Conservation (phyloP, 2,329 filamentous ascomycete genomes). For the Talaromyces sp. region DNA sequence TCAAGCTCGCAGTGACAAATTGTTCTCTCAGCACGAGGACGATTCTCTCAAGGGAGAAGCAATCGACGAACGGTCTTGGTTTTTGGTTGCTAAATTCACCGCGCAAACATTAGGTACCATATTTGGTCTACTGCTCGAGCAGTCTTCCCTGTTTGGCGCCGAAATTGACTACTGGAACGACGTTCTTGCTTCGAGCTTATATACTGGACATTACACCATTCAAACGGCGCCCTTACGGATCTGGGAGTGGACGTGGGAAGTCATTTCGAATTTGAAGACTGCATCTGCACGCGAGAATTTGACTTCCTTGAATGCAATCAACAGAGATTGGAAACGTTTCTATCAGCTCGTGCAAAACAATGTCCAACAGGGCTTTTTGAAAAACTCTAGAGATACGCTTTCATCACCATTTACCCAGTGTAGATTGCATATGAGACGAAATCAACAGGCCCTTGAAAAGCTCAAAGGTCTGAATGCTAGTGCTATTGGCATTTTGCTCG, state of each 20-base stretch:
- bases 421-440: slow-evolving; percentile 9
- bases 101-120: slow-evolving; percentile 12
- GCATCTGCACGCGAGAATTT: neutral
- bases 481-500: slow-evolving; percentile 17
- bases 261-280: neutral
- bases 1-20: neutral
- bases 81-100: slow-evolving; percentile 14
- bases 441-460: slow-evolving; percentile 4
- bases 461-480: slow-evolving; percentile 14
- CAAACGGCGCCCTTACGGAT: slow-evolving; percentile 13
- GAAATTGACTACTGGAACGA: slow-evolving; percentile 19
- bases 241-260: slow-evolving; percentile 1
- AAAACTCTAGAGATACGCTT: slow-evolving; percentile 9
- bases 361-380: neutral
- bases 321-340: slow-evolving; percentile 11
- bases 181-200: slow-evolving; percentile 10
- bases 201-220: slow-evolving; percentile 15
- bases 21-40: neutral
- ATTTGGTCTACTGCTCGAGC: slow-evolving; percentile 9
- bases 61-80: slow-evolving; percentile 9
- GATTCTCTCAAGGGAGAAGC: neutral
- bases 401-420: slow-evolving; percentile 13
- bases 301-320: neutral
- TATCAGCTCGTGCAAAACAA: slow-evolving; percentile 16
- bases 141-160: slow-evolving; percentile 4